Base-by-base conservation (phyloP, 345 rosid species). In the Eucalyptus cloeziana region DNA sequence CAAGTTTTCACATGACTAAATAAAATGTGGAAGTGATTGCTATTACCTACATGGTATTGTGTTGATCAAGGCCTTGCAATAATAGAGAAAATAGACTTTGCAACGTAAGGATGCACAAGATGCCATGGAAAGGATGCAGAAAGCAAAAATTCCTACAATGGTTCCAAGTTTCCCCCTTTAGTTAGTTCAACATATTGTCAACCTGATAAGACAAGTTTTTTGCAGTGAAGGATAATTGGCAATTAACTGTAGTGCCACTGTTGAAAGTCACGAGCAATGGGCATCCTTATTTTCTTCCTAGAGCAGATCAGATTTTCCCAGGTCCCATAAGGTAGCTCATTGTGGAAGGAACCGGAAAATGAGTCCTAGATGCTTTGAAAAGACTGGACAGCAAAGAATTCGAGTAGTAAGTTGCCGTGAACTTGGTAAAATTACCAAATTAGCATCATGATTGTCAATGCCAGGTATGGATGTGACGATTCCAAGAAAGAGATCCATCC, bases 401-500 rank as follows among this genome's bases (percentile, higher is more conserved):
- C 31, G 2, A 67, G 5, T 22, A 86, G 56, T 40, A 56, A 69
- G 27, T 76, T 71, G 79, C 19, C 22, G 1, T 13, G 30, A 69
- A 40, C 85, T 76, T 62, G 56, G 40, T 58, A 27, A 49, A 64
- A 86, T 92, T 94, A 96, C 99, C 95, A 93, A 40, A 90, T 94
- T 93, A 83, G 99, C 99, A 88, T 98, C 99, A 90, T 97, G 99
- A 80, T 91, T 95, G 89, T 95, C 92, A 19, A 98, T 96, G 92
- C 94, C 94, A 45, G 98, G 98, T 88, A 97, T 95, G 87, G 99
- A 93, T 86, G 98, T 97, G 81, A 96, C 83, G 79, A 95, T 95
- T 91, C 90, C 90, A 87, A 94, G 81, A 94, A 94, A 97, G 91
- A 88, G 87, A 58, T 95, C 93, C 94, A 93, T 94, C 81, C 91